Base-by-base conservation (phyloP, 2,329 filamentous ascomycete genomes). In the Coniochaeta sp. region DNA sequence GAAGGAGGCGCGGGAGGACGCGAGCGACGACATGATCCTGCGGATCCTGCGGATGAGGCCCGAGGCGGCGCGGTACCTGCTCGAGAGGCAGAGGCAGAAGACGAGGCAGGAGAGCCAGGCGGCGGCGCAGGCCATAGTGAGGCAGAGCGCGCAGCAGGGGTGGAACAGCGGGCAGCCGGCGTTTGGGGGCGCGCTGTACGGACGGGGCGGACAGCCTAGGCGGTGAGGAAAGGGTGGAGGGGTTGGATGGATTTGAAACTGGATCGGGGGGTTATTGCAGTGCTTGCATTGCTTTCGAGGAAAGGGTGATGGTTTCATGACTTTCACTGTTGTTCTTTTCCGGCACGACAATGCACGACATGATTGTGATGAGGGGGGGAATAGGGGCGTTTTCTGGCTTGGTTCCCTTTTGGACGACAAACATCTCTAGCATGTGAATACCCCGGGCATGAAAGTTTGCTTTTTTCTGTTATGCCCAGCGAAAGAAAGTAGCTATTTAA, bases 1-100 rank as follows among this genome's bases (percentile, higher is more conserved):
- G 57, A 91, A 91, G 61, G 92, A 97, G 66, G 90, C 91, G 1
- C 94, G 99, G 66, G 92, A 94, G 1, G 94, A 97, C 66, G 92
- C 94, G 1, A 96, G 87, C 65, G 94, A 99, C 67, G 94, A 99
- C 66, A 97, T 97, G 88, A 97, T 99, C 58, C 70, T 99, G 61
- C 81, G 94, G 18, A 99, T 99, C 58, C 70, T 99, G 58, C 81
- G 94, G 49, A 99, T 99, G 94, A 78, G 94, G 51, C 90, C 91
- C 2, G 94, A 97, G 71, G 94, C 94, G 3, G 80, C 85, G 48
- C 74, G 81, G 30, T 99, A 99, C 69, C 76, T 99, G 55, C 89
- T 89, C 63, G 92, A 97, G 67, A 78, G 94, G 38, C 91, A 90
- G 65, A 80, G 94, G 57, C 94, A 99, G 66, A 95, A 95, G 75